Base-by-base conservation (phyloP, 805 yeast genomes). In the Myxozyma udenii region DNA sequence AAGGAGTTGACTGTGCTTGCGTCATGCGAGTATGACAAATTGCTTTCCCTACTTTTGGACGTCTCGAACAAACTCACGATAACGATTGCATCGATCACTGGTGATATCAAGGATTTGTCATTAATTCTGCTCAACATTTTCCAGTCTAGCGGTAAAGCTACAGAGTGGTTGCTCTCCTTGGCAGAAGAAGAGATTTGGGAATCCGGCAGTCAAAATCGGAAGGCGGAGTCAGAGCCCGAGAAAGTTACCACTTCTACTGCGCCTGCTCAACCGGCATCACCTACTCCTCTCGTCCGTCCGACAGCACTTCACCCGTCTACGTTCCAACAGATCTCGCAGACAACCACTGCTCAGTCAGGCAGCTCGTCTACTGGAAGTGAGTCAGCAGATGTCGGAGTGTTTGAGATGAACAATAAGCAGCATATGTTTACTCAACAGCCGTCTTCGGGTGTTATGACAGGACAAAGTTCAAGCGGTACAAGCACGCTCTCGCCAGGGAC, bases 161-260 rank as follows among this genome's bases (percentile, higher is more conserved):
- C 81, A 38, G 79, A 77, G 18, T 89, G 95, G 90, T 80, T 91
- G 57, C 74, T 76, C 50, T 75, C 81, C 0, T 69, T 90, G 50
- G 80, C 87, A 67, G 83, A 82, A 30, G 74, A 71, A 18, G 97
- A 89, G 65, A 71, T 88, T 40, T 53, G 48, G 12, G 61, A 54
- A 18, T 35, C 69, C 1, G 52, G 55, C 6, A 37, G 44, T 19
- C 33, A 28, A 28, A 9, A 14, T 9, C 33, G 14, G 33, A 28
- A 28, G 33, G 14, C 12, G 9, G 33, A 28, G 9, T 28, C 33
- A 28, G 12, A 28, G 14, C 9, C 9, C 12, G 33, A 28, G 14
- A 28, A 28, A 28, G 33, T 9, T 9, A 28, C 9, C 12, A 28
- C 33, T 9, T n/a, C n/a, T n/a, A n/a, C n/a, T n/a, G n/a, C n/a